Percentiles rank a stretch among this genome's conserved stretches.
phyloP scores from a whole-genome alignment of 129 eudicot species.

The Escallonia herrerae region DNA sequence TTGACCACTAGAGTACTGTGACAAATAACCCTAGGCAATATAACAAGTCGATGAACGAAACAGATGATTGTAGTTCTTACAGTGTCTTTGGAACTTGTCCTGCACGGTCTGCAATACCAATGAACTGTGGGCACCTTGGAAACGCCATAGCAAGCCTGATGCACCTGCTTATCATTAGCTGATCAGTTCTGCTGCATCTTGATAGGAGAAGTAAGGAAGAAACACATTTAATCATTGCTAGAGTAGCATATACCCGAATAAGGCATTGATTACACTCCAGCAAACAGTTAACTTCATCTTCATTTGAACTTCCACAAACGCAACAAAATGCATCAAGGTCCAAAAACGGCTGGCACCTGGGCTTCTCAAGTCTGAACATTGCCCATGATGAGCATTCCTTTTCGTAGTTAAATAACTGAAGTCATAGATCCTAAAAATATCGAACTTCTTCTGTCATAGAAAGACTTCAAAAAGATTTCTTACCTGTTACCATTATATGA shows the following conservation, averaged over 20 bases:
- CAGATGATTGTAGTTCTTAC: conserved; percentile 23
- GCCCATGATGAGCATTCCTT: conserved; percentile 12
- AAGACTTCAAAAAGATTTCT: neutral
- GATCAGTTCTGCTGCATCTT: conserved; percentile 6
- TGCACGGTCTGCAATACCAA: conserved; percentile 66
- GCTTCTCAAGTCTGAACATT: conserved; percentile 33
- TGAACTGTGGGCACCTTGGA: conserved; percentile 41
- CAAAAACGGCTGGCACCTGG: conserved; percentile 15
- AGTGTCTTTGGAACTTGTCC: conserved; percentile 34
- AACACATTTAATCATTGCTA: neutral
- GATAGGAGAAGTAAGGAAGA: conserved; percentile 7
- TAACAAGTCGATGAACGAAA: conserved; percentile 1
- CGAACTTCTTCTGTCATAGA: no score
- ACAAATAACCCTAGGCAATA: neutral
- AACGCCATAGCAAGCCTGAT: conserved; percentile 67
- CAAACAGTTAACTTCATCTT: conserved; percentile 39
- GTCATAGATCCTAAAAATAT: no score
- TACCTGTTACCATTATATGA: conserved; percentile 24
- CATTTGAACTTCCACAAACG: conserved; percentile 45
- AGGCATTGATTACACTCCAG: conserved; percentile 49
- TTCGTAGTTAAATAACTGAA: neutral
- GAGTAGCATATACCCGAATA: conserved; percentile 31
- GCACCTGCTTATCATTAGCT: conserved; percentile 35
- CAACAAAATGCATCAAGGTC: conserved; percentile 32
- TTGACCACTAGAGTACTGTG: neutral